Evolutionary conservation across 768 basidiomycete species (phyloP).

Genomic region (Mycena crocata): DNA sequence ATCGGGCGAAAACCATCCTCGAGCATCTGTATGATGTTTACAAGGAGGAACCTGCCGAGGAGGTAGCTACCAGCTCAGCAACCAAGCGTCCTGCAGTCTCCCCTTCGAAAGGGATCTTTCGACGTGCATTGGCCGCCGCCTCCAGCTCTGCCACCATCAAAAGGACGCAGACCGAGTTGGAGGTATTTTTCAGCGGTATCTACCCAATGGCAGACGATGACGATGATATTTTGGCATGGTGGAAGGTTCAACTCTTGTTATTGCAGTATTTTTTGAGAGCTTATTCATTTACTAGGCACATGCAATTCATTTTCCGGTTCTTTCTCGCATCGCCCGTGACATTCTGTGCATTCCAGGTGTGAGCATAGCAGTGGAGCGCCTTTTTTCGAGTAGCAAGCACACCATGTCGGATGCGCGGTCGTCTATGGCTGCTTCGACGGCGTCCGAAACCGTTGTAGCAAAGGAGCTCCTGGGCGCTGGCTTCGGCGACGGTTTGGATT

Average conservation of each 20-base stretch:
- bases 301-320: slow-evolving; percentile 2
- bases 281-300: not conserved
- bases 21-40: too few species aligned
- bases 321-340: slow-evolving; percentile 30
- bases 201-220: slow-evolving; percentile 5
- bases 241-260: not conserved
- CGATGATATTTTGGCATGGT: slow-evolving; percentile 13
- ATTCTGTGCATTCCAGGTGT: slow-evolving; percentile 35
- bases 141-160: not conserved
- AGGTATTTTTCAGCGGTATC: slow-evolving; percentile 10
- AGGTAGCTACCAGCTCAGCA: too few species aligned
- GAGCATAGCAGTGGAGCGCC: slow-evolving; percentile 35
- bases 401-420: not conserved
- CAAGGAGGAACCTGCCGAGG: too few species aligned
- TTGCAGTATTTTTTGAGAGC: not conserved
- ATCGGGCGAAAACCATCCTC: too few species aligned
- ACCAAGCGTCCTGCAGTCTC: not conserved
- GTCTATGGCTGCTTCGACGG: not conserved
- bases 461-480: not conserved
- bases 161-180: not conserved
- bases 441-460: not conserved
- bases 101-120: slow-evolving; percentile 2
- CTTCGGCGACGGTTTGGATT: not conserved
- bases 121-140: not conserved
- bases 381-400: slow-evolving; percentile 34